Percentiles rank a stretch among this genome's conserved stretches.
phyloP scores from a whole-genome alignment of 139 green algal species.

The Desmodesmus armatus region DNA sequence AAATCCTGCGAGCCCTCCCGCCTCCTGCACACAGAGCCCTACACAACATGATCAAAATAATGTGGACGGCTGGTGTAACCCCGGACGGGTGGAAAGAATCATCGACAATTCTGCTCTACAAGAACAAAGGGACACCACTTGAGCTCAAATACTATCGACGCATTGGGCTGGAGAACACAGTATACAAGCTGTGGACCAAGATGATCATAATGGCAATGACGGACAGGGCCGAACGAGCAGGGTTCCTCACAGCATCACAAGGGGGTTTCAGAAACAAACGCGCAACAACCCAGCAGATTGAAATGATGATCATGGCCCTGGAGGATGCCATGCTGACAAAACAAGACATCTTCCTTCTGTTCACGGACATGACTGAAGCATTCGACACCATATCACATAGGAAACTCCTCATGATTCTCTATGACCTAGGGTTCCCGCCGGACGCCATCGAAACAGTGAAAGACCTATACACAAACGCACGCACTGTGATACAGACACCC shows the following conservation, averaged over 20 bases:
- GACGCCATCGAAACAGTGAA: too few relatives aligned
- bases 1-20: slow-evolving; percentile 49
- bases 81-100: slow-evolving; percentile 49
- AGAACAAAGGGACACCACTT: slow-evolving; percentile 39
- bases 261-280: slow-evolving; percentile 51
- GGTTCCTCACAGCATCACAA: slow-evolving; percentile 48
- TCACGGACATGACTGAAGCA: too few relatives aligned
- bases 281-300: slow-evolving; percentile 19
- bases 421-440: too few relatives aligned
- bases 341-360: too few relatives aligned
- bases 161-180: slow-evolving; percentile 42
- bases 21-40: background rate
- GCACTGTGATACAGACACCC: too few relatives aligned
- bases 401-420: too few relatives aligned
- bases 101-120: slow-evolving; percentile 51
- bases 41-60: slow-evolving; percentile 43
- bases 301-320: slow-evolving; percentile 41
- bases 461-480: too few relatives aligned
- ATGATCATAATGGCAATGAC: slow-evolving; percentile 30
- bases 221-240: slow-evolving; percentile 21
- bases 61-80: slow-evolving; percentile 50
- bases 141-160: slow-evolving; percentile 50
- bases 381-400: too few relatives aligned
- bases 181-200: slow-evolving; percentile 62
- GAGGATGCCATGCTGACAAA: slow-evolving; percentile 50